Evolutionary conservation across 495 filamentous ascomycete species (phyloP).

Genomic region (Hamigera avellanea): DNA sequence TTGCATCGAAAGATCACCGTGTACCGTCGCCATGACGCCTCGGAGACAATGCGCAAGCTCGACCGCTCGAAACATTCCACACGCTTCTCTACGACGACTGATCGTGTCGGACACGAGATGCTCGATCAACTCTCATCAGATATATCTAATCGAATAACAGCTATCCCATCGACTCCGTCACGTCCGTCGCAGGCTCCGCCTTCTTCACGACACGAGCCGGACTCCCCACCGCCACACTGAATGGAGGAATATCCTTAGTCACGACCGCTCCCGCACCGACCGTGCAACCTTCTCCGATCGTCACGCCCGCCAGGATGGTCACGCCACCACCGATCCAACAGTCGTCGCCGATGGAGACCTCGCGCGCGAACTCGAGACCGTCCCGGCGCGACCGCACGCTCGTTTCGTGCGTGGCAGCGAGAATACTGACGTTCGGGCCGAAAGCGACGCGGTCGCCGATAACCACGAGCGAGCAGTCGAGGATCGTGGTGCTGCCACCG

Average conservation of each 20-base stretch:
- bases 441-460: slow-evolving; percentile 68
- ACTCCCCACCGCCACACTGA: slow-evolving; percentile 27
- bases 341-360: slow-evolving; percentile 67
- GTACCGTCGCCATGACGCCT: too few relatives aligned
- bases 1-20: too few relatives aligned
- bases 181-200: slow-evolving; percentile 9
- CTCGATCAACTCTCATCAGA: too few relatives aligned
- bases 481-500: slow-evolving; percentile 40
- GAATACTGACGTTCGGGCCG: slow-evolving; percentile 61
- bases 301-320: slow-evolving; percentile 60
- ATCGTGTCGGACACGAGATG: too few relatives aligned
- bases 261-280: slow-evolving; percentile 37
- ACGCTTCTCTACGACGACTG: too few relatives aligned
- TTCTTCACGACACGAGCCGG: slow-evolving; percentile 17
- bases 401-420: slow-evolving; percentile 58
- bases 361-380: slow-evolving; percentile 61
- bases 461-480: slow-evolving; percentile 64
- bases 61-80: too few relatives aligned
- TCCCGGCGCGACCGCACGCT: slow-evolving; percentile 54
- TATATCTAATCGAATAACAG: too few relatives aligned
- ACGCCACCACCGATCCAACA: slow-evolving; percentile 78
- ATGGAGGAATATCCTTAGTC: slow-evolving; percentile 33
- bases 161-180: too few relatives aligned
- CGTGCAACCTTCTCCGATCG: slow-evolving; percentile 33
- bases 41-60: too few relatives aligned